Conservation (phyloP, 768 basidiomycete species). For the Auricularia heimuer region DNA sequence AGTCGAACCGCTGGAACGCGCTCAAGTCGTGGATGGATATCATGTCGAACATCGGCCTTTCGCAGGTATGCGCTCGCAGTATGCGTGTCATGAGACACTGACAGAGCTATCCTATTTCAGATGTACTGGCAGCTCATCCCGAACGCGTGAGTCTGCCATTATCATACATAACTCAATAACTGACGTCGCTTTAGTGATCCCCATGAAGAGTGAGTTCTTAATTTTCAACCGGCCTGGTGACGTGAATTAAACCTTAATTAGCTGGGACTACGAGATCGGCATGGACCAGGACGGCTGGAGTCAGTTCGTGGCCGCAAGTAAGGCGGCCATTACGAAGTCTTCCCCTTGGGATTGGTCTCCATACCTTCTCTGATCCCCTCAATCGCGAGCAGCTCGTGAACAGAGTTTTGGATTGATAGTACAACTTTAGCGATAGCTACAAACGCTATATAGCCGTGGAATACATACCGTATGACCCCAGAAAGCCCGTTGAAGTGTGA, state of each 20-base stretch:
- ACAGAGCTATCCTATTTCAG: constrained; percentile 11
- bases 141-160: constrained; percentile 19
- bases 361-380: not conserved
- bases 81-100: too few relatives aligned
- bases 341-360: not conserved
- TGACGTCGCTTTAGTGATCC: not conserved
- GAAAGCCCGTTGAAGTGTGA: too few relatives aligned
- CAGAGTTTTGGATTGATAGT: too few relatives aligned
- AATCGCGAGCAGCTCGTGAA: too few relatives aligned
- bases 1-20: constrained; percentile 24
- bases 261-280: constrained; percentile 5
- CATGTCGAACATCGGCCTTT: constrained; percentile 26
- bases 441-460: too few relatives aligned
- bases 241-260: not conserved
- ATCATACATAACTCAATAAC: constrained; percentile 18
- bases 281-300: not conserved
- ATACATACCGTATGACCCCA: too few relatives aligned
- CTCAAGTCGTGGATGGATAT: constrained; percentile 24
- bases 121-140: constrained; percentile 32
- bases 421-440: too few relatives aligned
- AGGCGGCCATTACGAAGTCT: not conserved
- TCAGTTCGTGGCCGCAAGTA: not conserved
- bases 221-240: too few relatives aligned
- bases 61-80: constrained; percentile 2
- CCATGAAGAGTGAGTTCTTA: not conserved